Conservation (phyloP, 352 stramenopile genomes). For the Phytophthora sp. region DNA sequence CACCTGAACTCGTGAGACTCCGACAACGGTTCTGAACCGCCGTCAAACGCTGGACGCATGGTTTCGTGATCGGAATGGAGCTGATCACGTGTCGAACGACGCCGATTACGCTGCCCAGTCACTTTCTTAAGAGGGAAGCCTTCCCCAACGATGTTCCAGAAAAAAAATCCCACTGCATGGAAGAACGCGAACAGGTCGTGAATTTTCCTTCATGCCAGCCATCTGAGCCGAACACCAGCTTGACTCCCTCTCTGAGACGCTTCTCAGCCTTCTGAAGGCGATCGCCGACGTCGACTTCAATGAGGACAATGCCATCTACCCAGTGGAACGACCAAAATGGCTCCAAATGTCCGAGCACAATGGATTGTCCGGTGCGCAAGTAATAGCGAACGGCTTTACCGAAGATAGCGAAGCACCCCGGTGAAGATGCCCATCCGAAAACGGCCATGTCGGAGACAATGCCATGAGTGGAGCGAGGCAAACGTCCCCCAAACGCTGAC, state of each 20-base stretch:
- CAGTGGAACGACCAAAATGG: slow-evolving; percentile 1
- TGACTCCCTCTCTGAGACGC: slow-evolving; percentile 10
- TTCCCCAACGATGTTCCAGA: neutral
- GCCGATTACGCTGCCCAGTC: neutral
- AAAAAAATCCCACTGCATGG: slow-evolving; percentile 10
- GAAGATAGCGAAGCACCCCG: slow-evolving; percentile 14
- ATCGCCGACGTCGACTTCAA: slow-evolving; percentile 3
- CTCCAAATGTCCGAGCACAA: neutral
- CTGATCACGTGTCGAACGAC: neutral
- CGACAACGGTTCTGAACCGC: neutral
- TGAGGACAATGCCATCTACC: slow-evolving; percentile 3
- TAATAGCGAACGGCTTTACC: slow-evolving; percentile 12
- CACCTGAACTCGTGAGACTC: neutral
- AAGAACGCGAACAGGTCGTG: slow-evolving; percentile 14
- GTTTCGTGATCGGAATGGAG: neutral
- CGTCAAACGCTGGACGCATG: neutral
- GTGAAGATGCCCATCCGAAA: slow-evolving; percentile 18
- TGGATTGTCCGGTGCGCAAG: neutral
- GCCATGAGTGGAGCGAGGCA: neutral
- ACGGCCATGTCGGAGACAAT: slow-evolving; percentile 10
- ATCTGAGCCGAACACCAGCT: slow-evolving; percentile 12
- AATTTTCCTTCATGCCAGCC: slow-evolving; percentile 21
- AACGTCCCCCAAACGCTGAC: slow-evolving; percentile 7
- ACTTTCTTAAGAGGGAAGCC: neutral
- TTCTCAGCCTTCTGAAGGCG: slow-evolving; percentile 8